These are phyloP conservation scores for Colletotrichum sp. DNA, from an alignment of 2,329 filamentous ascomycete species.

Conservation along the genomic window DNA sequence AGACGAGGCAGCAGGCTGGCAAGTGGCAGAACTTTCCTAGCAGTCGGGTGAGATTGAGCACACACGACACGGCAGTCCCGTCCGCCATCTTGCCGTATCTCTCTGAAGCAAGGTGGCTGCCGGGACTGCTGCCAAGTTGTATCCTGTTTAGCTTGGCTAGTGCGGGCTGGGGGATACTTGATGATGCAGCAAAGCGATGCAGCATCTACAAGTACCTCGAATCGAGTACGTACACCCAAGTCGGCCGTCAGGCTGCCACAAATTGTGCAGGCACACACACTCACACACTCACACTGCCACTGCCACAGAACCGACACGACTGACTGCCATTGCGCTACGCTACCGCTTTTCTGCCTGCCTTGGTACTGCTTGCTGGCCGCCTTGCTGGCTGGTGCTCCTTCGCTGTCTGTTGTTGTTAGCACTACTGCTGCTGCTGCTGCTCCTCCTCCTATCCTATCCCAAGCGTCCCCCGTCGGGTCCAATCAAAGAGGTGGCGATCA, in stretches of 20 bases:
- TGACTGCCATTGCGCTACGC: not conserved
- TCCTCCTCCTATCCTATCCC: not conserved
- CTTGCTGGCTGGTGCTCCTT: not conserved
- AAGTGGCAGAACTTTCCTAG: not conserved
- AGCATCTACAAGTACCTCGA: not conserved
- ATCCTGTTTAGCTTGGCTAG: not conserved
- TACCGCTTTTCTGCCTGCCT: not conserved
- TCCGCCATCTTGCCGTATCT: conserved; percentile 11
- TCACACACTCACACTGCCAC: not conserved
- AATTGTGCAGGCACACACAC: not conserved
- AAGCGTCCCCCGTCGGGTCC: conserved; percentile 26
- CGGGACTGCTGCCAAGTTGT: not conserved
- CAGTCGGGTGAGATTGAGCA: not conserved
- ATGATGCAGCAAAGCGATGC: not conserved
- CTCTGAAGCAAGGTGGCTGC: conserved; percentile 17
- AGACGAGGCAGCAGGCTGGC: not conserved
- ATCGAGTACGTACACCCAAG: not conserved
- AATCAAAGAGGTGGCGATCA: conserved; percentile 40
- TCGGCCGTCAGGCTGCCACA: not conserved
- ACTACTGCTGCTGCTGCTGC: not conserved
- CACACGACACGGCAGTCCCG: not conserved
- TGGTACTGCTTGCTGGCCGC: not conserved
- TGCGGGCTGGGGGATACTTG: not conserved
- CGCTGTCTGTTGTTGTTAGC: not conserved
- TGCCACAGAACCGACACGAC: not conserved